Evolutionary conservation across 2,329 filamentous ascomycete genomes (phyloP), one percentile per base, ranked within the genome.

Genomic region (Fusarium austroafricanum): DNA sequence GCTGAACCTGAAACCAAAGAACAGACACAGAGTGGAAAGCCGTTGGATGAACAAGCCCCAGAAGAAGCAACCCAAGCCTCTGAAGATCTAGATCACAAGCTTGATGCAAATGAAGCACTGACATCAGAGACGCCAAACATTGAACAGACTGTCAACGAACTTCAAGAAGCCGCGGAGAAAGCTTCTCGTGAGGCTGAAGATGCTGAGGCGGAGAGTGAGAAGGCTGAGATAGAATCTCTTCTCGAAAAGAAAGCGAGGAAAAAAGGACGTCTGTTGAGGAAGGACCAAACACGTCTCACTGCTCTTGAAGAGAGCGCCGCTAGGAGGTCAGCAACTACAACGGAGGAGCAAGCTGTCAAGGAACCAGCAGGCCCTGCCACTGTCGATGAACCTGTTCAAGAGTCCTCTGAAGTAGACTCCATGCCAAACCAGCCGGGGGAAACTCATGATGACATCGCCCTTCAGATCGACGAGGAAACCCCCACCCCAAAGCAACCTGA

Each of bases 231-330:
- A 4, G 76, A 73, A n/a, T 61, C 71, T 5, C 74, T 82, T 10
- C 80, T 80, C 45, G 78, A 79, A 39, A 85, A 84, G 72, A 84
- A 66, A 40, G 39, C 33, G 3, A 71, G 43, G 46, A 70, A 46
- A 38, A 59, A 68, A 3, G 71, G 72, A 3, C 71, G 71, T 10
- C 65, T 74, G 6, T 28, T 69, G 14, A 74, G 55, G 44, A 74
- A 68, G 38, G 72, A 74, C 12, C 55, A 57, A 35, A 55, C 55
- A 23, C 69, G 69, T 40, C 57, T 74, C 29, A 40, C 42, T 20
- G 10, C 47, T 4, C 70, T 74, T 4, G 59, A 71, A 58, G 67
- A 51, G 26, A 74, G 58, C 18, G 73, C 65, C 21, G 68, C 70
- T 3, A 69, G 55, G 52, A 70, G 71, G 52, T 54, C 66, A 18